A percentile compares a stretch with the other conserved stretches of the same genome.
phyloP scores from a whole-genome alignment of 345 rosid species.

The Eucalyptus sp. region DNA sequence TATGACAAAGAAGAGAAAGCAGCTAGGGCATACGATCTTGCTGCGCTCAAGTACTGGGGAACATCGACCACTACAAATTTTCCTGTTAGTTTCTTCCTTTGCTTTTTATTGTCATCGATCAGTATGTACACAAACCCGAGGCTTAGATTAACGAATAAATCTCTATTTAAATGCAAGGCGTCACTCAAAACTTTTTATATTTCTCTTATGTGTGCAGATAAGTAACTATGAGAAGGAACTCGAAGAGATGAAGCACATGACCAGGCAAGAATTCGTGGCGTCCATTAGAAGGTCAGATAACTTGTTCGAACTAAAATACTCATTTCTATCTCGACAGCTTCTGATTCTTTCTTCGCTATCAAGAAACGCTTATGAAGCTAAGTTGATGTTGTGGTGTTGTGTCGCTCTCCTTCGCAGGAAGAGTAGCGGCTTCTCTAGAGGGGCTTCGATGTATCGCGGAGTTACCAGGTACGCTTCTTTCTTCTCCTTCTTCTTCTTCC shows the following conservation, averaged over 20 bases:
- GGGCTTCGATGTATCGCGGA: conserved; percentile 99
- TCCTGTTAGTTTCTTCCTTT: conserved; percentile 29
- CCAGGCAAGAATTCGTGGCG: conserved; percentile 97
- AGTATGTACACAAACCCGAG: neutral
- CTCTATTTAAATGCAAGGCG: neutral
- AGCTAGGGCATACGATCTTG: conserved; percentile 91
- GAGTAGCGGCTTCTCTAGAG: conserved; percentile 98
- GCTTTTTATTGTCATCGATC: neutral
- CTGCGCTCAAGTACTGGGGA: conserved; percentile 98
- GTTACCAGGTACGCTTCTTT: conserved; percentile 59
- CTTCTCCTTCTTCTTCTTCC: neutral
- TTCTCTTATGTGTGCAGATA: conserved; percentile 27
- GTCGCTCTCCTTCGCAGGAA: conserved; percentile 34
- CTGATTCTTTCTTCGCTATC: neutral
- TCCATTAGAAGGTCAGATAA: conserved; percentile 69
- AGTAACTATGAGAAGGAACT: conserved; percentile 91
- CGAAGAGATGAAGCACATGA: conserved; percentile 99
- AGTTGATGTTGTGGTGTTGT: neutral
- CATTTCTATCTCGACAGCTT: neutral
- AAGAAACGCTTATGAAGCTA: neutral
- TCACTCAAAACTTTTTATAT: neutral
- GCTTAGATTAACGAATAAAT: neutral
- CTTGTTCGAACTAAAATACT: neutral
- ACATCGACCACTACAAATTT: conserved; percentile 94
- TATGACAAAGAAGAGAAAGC: conserved; percentile 99